Evolutionary conservation across 331 rosid species (phyloP).

Genomic region (Acacia pycnantha): DNA sequence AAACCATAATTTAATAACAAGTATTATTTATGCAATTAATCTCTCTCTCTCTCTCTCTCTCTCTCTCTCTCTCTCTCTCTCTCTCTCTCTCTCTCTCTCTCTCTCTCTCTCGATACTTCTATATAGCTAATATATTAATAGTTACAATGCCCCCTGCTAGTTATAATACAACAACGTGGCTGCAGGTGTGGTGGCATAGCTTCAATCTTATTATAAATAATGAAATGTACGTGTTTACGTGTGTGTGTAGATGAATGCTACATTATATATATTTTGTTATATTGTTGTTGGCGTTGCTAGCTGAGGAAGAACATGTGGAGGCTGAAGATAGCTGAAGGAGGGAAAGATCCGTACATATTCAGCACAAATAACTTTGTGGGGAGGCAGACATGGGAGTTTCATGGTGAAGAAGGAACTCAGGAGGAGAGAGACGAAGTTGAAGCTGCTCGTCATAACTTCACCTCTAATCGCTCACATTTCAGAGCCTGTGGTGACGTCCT

Average conservation of each 20-base stretch:
- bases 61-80: too few relatives aligned
- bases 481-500: constrained; percentile 36
- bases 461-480: constrained; percentile 33
- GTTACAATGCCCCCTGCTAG: too few relatives aligned
- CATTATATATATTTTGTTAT: too few relatives aligned
- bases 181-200: background rate
- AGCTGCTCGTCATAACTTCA: constrained; percentile 36
- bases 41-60: too few relatives aligned
- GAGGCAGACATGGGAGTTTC: constrained; percentile 38
- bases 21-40: too few relatives aligned
- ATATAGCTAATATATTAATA: too few relatives aligned
- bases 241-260: too few relatives aligned
- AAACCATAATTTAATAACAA: too few relatives aligned
- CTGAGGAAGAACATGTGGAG: background rate
- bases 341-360: constrained; percentile 5
- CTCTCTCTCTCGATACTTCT: too few relatives aligned
- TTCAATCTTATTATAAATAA: background rate
- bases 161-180: background rate
- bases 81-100: too few relatives aligned
- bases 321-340: background rate
- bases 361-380: constrained; percentile 31
- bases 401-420: constrained; percentile 25
- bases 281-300: background rate
- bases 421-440: constrained; percentile 24
- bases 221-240: background rate